Conservation (phyloP, 169 alveolate genomes). For the Eimeria maxima region DNA sequence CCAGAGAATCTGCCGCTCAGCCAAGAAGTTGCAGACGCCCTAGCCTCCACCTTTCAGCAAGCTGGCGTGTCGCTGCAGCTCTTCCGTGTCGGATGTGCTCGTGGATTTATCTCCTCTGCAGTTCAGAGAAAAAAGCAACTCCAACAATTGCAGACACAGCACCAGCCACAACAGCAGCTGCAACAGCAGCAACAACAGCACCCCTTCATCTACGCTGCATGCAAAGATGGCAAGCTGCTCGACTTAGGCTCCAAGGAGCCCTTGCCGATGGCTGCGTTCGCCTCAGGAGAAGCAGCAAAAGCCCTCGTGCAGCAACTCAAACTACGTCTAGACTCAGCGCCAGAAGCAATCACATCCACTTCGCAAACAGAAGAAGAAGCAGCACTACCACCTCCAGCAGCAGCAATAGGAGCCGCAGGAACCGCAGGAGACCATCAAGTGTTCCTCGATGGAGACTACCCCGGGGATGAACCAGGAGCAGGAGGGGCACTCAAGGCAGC, state of each 20-base stretch:
- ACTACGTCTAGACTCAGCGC: slow-evolving; percentile 41
- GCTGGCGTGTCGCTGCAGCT: slow-evolving; percentile 69
- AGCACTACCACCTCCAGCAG: not conserved
- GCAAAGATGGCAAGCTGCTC: slow-evolving; percentile 60
- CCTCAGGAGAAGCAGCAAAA: slow-evolving; percentile 63
- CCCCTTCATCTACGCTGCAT: slow-evolving; percentile 49
- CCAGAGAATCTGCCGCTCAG: slow-evolving; percentile 10
- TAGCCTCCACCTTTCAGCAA: slow-evolving; percentile 52
- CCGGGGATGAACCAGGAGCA: slow-evolving; percentile 4
- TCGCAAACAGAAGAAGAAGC: not conserved
- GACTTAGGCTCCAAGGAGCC: slow-evolving; percentile 45
- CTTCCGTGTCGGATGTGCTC: slow-evolving; percentile 67
- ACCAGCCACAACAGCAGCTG: slow-evolving; percentile 45
- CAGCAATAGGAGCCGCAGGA: not conserved
- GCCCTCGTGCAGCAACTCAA: slow-evolving; percentile 69
- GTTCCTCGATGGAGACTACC: slow-evolving; percentile 13
- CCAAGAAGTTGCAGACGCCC: slow-evolving; percentile 63
- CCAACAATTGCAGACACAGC: slow-evolving; percentile 7
- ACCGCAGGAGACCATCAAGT: not conserved
- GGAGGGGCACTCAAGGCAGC: not conserved
- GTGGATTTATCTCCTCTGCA: slow-evolving; percentile 54
- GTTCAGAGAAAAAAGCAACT: slow-evolving; percentile 18
- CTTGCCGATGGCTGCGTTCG: slow-evolving; percentile 63
- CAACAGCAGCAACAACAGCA: slow-evolving; percentile 51
- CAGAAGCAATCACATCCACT: slow-evolving; percentile 11